phyloP scores from a whole-genome alignment of 2,329 filamentous ascomycete genomes.

The Hymenoscyphus linearis region DNA sequence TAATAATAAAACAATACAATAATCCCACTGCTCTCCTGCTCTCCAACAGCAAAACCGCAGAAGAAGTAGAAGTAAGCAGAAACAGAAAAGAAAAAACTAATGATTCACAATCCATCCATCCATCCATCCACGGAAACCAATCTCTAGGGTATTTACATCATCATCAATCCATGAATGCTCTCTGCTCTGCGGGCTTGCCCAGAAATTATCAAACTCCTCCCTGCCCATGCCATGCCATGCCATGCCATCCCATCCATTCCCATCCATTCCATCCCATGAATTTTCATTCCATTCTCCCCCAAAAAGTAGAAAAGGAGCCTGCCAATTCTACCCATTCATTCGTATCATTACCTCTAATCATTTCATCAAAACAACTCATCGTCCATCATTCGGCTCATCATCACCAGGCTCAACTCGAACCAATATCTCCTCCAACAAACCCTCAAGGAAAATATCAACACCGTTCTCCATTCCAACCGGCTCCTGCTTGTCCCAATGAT shows the following conservation, averaged over 20 bases:
- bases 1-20: too few relatives aligned
- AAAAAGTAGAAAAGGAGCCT: too few relatives aligned
- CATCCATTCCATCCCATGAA: background rate
- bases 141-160: background rate
- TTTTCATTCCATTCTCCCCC: too few relatives aligned
- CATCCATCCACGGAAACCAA: background rate
- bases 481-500: conserved; percentile 77
- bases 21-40: too few relatives aligned
- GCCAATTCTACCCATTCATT: background rate
- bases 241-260: background rate
- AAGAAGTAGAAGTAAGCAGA: too few relatives aligned
- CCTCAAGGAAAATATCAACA: conserved; percentile 83
- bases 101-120: background rate
- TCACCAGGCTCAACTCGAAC: conserved; percentile 82
- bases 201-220: background rate
- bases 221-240: background rate
- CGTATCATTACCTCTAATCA: background rate
- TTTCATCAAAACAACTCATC: conserved; percentile 15
- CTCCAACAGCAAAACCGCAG: too few relatives aligned
- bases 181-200: background rate
- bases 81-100: too few relatives aligned
- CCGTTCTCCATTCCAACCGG: conserved; percentile 93
- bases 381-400: conserved; percentile 27
- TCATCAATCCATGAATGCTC: background rate
- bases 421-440: conserved; percentile 86